Evolutionary conservation across 192 early-diverging fungal genomes (phyloP).

Genomic region (Geranomyces michiganensis): DNA sequence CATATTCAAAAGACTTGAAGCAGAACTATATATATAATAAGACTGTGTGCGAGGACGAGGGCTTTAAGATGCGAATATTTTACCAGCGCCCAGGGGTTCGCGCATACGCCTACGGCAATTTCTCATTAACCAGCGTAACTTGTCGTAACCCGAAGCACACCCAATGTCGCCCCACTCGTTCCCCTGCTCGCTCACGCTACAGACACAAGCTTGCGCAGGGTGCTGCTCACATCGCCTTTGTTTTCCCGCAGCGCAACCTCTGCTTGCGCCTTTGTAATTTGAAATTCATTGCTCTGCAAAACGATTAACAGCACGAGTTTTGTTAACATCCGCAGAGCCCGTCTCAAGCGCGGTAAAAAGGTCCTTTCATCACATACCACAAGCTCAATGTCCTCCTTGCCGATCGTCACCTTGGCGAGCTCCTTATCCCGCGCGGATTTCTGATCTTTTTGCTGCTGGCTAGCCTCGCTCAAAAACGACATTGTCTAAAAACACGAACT

Average conservation of each 20-base stretch:
- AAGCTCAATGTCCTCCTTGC: conserved; percentile 57
- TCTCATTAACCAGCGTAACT: too few relatives aligned
- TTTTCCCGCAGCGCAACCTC: conserved; percentile 54
- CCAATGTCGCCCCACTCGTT: too few relatives aligned
- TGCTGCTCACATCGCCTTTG: conserved; percentile 49
- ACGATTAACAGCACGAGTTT: too few relatives aligned
- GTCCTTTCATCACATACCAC: conserved; percentile 38
- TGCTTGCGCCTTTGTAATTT: conserved; percentile 49
- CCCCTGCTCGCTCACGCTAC: conserved; percentile 3
- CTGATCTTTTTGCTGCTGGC: conserved; percentile 52
- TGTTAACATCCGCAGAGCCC: too few relatives aligned
- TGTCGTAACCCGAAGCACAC: too few relatives aligned
- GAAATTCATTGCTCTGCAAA: conserved; percentile 49
- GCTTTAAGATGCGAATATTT: too few relatives aligned
- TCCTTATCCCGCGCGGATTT: conserved; percentile 43
- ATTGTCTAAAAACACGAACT: conserved; percentile 42
- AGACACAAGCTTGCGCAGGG: conserved; percentile 33
- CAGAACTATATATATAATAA: too few relatives aligned
- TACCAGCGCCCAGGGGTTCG: too few relatives aligned
- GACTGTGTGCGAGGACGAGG: too few relatives aligned
- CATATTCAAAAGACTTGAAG: too few relatives aligned
- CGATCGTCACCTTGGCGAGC: conserved; percentile 46
- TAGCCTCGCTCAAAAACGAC: conserved; percentile 43
- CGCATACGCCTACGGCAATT: too few relatives aligned
- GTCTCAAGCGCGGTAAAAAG: not conserved